phyloP scores from a whole-genome alignment of 768 basidiomycete species.

The Leccinellum luteum region DNA sequence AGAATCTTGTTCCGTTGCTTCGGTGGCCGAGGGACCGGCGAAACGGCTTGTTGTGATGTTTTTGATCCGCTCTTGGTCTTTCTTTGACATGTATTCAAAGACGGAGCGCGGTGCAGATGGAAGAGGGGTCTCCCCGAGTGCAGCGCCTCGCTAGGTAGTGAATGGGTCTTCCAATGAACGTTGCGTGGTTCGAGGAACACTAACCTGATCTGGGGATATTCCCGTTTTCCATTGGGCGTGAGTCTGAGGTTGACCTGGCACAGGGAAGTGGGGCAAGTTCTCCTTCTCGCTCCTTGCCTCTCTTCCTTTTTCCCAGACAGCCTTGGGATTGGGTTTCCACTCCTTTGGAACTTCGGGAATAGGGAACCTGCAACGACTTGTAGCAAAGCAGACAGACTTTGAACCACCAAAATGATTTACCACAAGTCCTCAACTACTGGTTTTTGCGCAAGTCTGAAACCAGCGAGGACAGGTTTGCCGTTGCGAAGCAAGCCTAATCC shows the following conservation, averaged over 20 bases:
- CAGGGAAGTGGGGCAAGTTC: conserved; percentile 31
- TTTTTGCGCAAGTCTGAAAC: conserved; percentile 69
- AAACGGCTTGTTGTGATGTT: conserved; percentile 43
- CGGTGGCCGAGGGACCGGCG: conserved; percentile 23
- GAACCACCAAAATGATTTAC: conserved; percentile 39
- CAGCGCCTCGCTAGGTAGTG: conserved; percentile 63
- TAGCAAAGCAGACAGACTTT: conserved; percentile 11
- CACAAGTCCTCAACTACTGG: conserved; percentile 70
- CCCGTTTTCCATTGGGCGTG: conserved; percentile 55
- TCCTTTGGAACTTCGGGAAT: conserved; percentile 77
- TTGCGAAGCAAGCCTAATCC: conserved; percentile 57
- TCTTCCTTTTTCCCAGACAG: conserved; percentile 63
- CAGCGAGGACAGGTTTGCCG: conserved; percentile 67
- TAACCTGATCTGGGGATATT: conserved; percentile 72
- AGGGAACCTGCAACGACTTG: conserved; percentile 60
- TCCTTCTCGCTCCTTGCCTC: conserved; percentile 43
- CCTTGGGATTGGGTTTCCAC: conserved; percentile 82
- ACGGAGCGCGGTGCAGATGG: conserved; percentile 74
- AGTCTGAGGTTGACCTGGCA: conserved; percentile 27
- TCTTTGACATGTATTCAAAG: conserved; percentile 92
- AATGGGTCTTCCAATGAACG: conserved; percentile 4
- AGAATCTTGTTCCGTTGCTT: conserved; percentile 22
- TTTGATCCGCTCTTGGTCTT: conserved; percentile 83
- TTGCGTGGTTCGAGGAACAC: conserved; percentile 19
- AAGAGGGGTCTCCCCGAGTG: conserved; percentile 80